Conservation (phyloP, 176 grass and related monocot species). For the Carex cristatella region DNA sequence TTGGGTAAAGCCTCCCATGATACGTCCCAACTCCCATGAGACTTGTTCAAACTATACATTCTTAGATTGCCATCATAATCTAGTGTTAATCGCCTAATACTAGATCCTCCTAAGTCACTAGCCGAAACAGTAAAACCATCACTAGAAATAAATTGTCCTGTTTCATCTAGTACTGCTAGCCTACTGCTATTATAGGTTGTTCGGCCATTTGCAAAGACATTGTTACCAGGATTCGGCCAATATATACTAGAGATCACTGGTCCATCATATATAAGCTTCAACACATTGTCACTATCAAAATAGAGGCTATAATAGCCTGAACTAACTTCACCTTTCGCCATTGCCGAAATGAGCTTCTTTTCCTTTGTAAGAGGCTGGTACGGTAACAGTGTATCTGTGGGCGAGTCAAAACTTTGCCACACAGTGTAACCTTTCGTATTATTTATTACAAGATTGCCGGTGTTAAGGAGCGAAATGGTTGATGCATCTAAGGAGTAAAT, state of each 20-base stretch:
- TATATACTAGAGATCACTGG: constrained; percentile 54
- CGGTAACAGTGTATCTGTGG: constrained; percentile 54
- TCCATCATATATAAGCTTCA: constrained; percentile 59
- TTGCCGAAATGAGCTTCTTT: constrained; percentile 35
- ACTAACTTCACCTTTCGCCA: background rate
- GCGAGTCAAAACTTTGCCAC: constrained; percentile 69
- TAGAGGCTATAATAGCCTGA: constrained; percentile 43
- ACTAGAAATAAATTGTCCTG: constrained; percentile 50
- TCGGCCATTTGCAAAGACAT: background rate
- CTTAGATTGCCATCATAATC: constrained; percentile 52
- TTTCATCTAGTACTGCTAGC: constrained; percentile 39
- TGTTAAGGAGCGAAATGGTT: constrained; percentile 38
- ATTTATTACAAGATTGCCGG: constrained; percentile 65
- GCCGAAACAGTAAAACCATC: constrained; percentile 33
- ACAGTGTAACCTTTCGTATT: constrained; percentile 8
- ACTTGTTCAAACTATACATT: constrained; percentile 39
- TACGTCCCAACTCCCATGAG: constrained; percentile 23
- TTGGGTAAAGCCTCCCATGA: constrained; percentile 44
- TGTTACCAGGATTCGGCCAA: constrained; percentile 36
- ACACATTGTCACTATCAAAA: constrained; percentile 62
- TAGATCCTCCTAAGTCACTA: constrained; percentile 39
- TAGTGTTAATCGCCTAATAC: constrained; percentile 43
- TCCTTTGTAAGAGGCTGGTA: constrained; percentile 40
- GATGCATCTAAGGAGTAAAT: constrained; percentile 11
- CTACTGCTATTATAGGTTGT: constrained; percentile 55